Conservation (phyloP, 768 basidiomycete species). For the Termitomyces sp. region DNA sequence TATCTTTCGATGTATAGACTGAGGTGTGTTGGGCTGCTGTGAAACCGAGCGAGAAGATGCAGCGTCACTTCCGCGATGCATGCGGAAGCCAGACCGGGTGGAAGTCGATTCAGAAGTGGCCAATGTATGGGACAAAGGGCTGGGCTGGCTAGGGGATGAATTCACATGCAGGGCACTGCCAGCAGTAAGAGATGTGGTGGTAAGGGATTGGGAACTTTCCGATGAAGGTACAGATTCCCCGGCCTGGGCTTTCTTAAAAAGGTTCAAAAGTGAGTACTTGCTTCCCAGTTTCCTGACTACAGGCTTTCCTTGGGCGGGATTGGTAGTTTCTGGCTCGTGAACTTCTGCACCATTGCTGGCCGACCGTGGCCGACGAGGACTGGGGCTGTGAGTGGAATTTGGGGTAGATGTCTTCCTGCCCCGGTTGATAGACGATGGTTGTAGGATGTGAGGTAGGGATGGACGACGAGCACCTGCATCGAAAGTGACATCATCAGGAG, state of each 20-base stretch:
- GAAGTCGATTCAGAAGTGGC: constrained; percentile 14
- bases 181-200: constrained; percentile 12
- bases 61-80: constrained; percentile 28
- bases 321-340: constrained; percentile 17
- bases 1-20: constrained; percentile 16
- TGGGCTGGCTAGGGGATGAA: constrained; percentile 16
- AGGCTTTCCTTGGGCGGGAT: constrained; percentile 27
- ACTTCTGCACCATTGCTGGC: constrained; percentile 63
- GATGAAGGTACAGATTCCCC: constrained; percentile 20
- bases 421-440: constrained; percentile 24
- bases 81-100: constrained; percentile 16
- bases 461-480: constrained; percentile 48
- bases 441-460: constrained; percentile 58
- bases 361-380: constrained; percentile 59
- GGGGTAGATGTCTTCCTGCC: constrained; percentile 31
- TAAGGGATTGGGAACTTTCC: constrained; percentile 14
- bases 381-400: constrained; percentile 19
- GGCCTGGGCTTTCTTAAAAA: constrained; percentile 60
- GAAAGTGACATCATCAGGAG: constrained; percentile 26
- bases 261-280: constrained; percentile 69
- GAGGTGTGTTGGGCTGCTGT: constrained; percentile 8
- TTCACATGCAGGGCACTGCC: constrained; percentile 20
- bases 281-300: constrained; percentile 46
- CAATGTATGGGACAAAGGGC: constrained; percentile 17
- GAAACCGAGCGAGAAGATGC: constrained; percentile 18